Conservation (phyloP, 2,329 filamentous ascomycete species). For the Delphinella strobiligena region DNA sequence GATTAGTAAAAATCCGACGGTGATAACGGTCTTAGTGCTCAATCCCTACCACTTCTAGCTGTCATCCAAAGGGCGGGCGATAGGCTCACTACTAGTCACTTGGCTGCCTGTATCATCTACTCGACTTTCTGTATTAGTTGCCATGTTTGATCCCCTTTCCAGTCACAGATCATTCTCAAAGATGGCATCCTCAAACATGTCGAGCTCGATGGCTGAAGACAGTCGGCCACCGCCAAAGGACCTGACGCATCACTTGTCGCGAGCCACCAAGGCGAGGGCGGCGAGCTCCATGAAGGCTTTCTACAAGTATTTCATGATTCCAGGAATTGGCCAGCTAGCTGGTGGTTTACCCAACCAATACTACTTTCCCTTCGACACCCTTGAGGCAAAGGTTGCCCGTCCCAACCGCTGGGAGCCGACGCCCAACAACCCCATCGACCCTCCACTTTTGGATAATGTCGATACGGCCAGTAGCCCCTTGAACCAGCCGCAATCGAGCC, state of each 20-base stretch:
- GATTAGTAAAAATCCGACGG: background rate
- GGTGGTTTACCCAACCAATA: slow-evolving; percentile 62
- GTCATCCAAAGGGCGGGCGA: background rate
- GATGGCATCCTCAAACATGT: slow-evolving; percentile 1
- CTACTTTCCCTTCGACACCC: slow-evolving; percentile 83
- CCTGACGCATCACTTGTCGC: slow-evolving; percentile 67
- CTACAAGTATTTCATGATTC: slow-evolving; percentile 69
- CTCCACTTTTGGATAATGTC: slow-evolving; percentile 27
- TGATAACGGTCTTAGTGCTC: background rate
- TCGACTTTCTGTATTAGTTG: background rate
- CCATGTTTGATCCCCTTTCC: background rate
- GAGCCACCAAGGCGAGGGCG: slow-evolving; percentile 51
- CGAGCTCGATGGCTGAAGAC: slow-evolving; percentile 11
- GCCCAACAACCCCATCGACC: slow-evolving; percentile 47
- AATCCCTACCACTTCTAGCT: background rate
- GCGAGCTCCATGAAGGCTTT: slow-evolving; percentile 64
- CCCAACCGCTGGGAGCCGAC: slow-evolving; percentile 64
- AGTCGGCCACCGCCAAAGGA: slow-evolving; percentile 47
- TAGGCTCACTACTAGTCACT: too few species aligned
- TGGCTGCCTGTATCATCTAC: too few species aligned
- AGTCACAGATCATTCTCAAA: background rate
- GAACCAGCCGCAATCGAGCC: slow-evolving; percentile 23
- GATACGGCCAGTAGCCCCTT: slow-evolving; percentile 15
- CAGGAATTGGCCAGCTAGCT: slow-evolving; percentile 49
- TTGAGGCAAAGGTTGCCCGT: slow-evolving; percentile 68